These are phyloP conservation scores for Zizania palustris DNA, from an alignment of 202 grass and related monocot genomes.

Conservation along the genomic window DNA sequence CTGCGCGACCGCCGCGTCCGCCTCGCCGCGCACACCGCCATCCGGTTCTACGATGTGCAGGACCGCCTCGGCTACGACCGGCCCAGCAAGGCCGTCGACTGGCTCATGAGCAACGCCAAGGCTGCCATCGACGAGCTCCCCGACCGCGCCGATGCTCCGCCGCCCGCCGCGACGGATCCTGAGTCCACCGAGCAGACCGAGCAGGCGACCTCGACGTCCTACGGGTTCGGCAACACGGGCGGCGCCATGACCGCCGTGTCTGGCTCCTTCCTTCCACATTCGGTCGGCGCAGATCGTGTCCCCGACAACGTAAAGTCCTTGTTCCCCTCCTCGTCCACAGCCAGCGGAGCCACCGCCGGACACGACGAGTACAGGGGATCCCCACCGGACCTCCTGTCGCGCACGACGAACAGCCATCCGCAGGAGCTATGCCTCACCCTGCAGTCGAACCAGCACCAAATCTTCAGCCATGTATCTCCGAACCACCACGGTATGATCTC, in stretches of 20 bases:
- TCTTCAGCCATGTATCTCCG: constrained; percentile 54
- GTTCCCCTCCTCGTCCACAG: constrained; percentile 64
- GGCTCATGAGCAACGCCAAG: constrained; percentile 87
- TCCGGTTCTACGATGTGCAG: constrained; percentile 94
- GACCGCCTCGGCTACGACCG: constrained; percentile 91
- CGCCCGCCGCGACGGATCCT: constrained; percentile 10
- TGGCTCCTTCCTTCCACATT: constrained; percentile 59
- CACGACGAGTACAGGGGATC: constrained; percentile 77
- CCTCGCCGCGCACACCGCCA: constrained; percentile 88
- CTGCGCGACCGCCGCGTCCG: constrained; percentile 80
- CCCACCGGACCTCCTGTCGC: constrained; percentile 66
- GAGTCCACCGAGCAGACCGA: constrained; percentile 4
- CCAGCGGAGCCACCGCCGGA: constrained; percentile 38
- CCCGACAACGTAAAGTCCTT: constrained; percentile 83
- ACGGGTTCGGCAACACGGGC: constrained; percentile 40
- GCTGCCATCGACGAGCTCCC: constrained; percentile 81
- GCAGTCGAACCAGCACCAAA: constrained; percentile 82
- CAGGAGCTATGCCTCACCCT: constrained; percentile 96
- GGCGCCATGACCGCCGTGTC: constrained; percentile 31
- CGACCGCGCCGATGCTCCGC: constrained; percentile 47
- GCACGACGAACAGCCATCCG: constrained; percentile 51
- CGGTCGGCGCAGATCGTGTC: constrained; percentile 60
- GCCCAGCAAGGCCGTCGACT: constrained; percentile 94
- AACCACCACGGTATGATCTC: constrained; percentile 64
- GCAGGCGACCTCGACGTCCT: constrained; percentile 60